Conservation (phyloP, 2,329 filamentous ascomycete species). For the Alternaria hordeiaustralica region DNA sequence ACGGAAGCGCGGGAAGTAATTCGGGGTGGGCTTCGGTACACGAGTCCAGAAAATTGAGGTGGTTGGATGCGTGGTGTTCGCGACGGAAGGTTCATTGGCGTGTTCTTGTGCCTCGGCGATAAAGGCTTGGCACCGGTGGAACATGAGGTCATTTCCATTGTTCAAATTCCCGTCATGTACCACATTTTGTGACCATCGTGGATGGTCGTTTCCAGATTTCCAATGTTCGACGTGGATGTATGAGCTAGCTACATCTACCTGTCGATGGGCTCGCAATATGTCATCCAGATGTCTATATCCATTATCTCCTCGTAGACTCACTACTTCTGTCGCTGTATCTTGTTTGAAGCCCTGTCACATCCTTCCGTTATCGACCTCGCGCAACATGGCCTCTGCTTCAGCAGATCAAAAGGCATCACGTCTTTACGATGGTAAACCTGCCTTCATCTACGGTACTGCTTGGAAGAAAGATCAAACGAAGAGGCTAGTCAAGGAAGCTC, state of each 20-base stretch:
- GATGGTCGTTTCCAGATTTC: too few relatives aligned
- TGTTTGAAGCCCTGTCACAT: too few relatives aligned
- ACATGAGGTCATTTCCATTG: too few relatives aligned
- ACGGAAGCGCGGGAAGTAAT: not conserved
- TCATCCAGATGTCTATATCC: too few relatives aligned
- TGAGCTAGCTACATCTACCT: too few relatives aligned
- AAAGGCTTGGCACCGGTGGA: too few relatives aligned
- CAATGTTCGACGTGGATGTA: too few relatives aligned
- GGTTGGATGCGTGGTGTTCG: not conserved
- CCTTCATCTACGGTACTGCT: conserved; percentile 79
- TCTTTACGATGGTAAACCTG: conserved; percentile 20
- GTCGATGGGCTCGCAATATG: too few relatives aligned
- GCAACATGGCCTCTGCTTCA: conserved; percentile 28
- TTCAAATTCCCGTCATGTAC: too few relatives aligned
- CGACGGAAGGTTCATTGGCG: not conserved
- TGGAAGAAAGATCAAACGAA: conserved; percentile 78
- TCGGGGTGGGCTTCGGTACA: not conserved
- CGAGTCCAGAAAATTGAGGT: not conserved
- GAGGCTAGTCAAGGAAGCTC: conserved; percentile 70
- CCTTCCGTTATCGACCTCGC: not conserved
- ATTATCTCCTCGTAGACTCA: too few relatives aligned
- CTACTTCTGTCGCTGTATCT: not conserved
- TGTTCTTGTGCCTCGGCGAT: not conserved
- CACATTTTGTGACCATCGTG: too few relatives aligned
- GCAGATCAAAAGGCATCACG: conserved; percentile 16